Conservation (phyloP, 177 flowering plant genomes). For the Tripterygium wilfordii region DNA sequence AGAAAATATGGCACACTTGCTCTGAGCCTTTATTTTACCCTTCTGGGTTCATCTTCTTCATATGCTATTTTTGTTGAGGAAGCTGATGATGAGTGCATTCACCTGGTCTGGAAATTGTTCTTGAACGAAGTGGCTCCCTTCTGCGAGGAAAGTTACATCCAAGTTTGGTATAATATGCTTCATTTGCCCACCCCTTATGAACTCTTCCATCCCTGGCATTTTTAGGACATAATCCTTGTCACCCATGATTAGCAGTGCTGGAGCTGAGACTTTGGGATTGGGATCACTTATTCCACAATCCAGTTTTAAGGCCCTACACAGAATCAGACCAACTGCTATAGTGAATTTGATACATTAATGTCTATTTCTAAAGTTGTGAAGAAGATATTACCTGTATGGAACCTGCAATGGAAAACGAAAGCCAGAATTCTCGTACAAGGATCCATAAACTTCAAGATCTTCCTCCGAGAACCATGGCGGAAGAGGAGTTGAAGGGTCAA, state of each 20-base stretch:
- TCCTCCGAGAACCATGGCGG: constrained; percentile 36
- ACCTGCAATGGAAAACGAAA: constrained; percentile 28
- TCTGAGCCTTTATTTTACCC: neutral
- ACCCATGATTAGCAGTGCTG: constrained; percentile 48
- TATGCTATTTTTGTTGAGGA: constrained; percentile 18
- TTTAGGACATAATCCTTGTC: constrained; percentile 44
- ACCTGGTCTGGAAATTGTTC: constrained; percentile 23
- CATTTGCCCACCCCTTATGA: constrained; percentile 30
- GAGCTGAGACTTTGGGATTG: constrained; percentile 26
- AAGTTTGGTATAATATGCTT: constrained; percentile 38
- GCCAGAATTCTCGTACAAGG: constrained; percentile 32
- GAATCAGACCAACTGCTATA: no score
- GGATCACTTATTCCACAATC: constrained; percentile 19
- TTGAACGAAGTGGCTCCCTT: constrained; percentile 53
- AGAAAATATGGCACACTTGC: no score
- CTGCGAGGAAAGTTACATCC: constrained; percentile 40
- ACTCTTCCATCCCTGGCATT: constrained; percentile 52
- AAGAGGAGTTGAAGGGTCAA: constrained; percentile 29
- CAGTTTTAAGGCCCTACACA: constrained; percentile 18
- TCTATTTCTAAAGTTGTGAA: no score
- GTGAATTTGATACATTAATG: no score
- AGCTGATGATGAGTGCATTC: constrained; percentile 17
- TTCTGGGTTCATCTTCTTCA: neutral
- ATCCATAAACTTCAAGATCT: constrained; percentile 23
- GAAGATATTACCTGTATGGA: constrained; percentile 39